Evolutionary conservation across 2,329 filamentous ascomycete genomes (phyloP).

Genomic region (Lecanoromycetidae sp.): DNA sequence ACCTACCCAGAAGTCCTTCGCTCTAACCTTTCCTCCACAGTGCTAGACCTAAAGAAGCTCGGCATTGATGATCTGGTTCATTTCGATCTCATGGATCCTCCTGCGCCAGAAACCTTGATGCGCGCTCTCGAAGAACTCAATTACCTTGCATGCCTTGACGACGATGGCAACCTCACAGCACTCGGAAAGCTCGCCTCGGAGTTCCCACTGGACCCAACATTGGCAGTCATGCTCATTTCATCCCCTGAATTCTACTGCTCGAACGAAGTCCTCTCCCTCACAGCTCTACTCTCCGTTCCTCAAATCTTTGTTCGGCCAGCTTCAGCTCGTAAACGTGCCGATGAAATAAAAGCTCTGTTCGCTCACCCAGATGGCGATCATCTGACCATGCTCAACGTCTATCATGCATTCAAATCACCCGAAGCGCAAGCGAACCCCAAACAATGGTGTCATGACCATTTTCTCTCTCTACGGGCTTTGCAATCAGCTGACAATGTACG

Average conservation of each 20-base stretch:
- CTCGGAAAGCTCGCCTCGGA: constrained; percentile 82
- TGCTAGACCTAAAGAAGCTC: constrained; percentile 93
- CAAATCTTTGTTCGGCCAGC: constrained; percentile 86
- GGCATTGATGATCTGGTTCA: constrained; percentile 92
- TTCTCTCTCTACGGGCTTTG: constrained; percentile 76
- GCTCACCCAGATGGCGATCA: constrained; percentile 90
- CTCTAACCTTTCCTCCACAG: constrained; percentile 88
- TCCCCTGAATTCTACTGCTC: constrained; percentile 98
- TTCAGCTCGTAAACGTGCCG: constrained; percentile 73
- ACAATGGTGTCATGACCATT: constrained; percentile 95
- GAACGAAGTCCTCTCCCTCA: constrained; percentile 94
- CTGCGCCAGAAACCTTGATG: constrained; percentile 96
- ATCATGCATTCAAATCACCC: constrained; percentile 85
- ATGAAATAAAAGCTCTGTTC: constrained; percentile 95
- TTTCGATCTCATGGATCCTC: constrained; percentile 97
- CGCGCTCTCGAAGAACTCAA: constrained; percentile 93
- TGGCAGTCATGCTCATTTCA: constrained; percentile 95
- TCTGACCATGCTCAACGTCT: constrained; percentile 89
- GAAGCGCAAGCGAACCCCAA: constrained; percentile 60
- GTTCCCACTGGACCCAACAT: constrained; percentile 83
- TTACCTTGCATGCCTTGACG: constrained; percentile 89
- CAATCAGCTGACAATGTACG: constrained; percentile 92
- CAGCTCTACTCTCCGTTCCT: constrained; percentile 83
- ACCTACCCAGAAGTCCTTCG: constrained; percentile 92
- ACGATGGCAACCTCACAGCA: constrained; percentile 82